Evolutionary conservation across 768 basidiomycete species (phyloP).

Genomic region (Amanita fuliginea): DNA sequence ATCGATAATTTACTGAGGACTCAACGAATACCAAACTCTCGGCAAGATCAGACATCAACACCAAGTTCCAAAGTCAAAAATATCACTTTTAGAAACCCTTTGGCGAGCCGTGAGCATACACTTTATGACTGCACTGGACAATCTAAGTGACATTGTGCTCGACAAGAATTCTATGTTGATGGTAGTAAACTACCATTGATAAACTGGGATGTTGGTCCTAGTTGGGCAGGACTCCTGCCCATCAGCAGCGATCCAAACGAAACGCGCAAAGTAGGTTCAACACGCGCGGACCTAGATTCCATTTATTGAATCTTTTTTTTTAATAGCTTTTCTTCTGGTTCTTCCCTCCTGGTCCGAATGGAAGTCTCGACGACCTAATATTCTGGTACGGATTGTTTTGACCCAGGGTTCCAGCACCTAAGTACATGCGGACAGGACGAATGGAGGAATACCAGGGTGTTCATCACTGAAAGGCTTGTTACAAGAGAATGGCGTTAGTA

Average conservation of each 20-base stretch:
- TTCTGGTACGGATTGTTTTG: constrained; percentile 41
- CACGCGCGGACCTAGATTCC: not conserved
- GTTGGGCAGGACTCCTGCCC: constrained; percentile 65
- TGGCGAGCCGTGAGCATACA: constrained; percentile 37
- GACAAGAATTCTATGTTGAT: constrained; percentile 56
- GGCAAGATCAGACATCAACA: not conserved
- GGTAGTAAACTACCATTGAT: constrained; percentile 56
- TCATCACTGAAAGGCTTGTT: constrained; percentile 60
- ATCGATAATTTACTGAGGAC: not conserved
- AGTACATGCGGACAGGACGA: too few species aligned
- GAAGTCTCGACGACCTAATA: constrained; percentile 61
- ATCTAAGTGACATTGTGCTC: not conserved
- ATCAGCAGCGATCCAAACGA: constrained; percentile 51
- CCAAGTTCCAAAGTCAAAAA: constrained; percentile 19
- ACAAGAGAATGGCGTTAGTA: constrained; percentile 63
- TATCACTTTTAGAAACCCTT: constrained; percentile 61
- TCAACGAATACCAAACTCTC: not conserved
- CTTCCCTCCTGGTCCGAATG: constrained; percentile 47
- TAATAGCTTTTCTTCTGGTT: constrained; percentile 86
- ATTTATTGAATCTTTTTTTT: not conserved
- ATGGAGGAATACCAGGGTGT: constrained; percentile 12
- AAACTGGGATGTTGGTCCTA: constrained; percentile 64
- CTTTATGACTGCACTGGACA: not conserved
- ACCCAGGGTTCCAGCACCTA: too few species aligned
- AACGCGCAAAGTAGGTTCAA: constrained; percentile 43